A percentile compares a stretch with the other conserved stretches of the same genome.
Conservation (phyloP, 768 basidiomycete genomes). For the Cystobasidium tubakii region DNA sequence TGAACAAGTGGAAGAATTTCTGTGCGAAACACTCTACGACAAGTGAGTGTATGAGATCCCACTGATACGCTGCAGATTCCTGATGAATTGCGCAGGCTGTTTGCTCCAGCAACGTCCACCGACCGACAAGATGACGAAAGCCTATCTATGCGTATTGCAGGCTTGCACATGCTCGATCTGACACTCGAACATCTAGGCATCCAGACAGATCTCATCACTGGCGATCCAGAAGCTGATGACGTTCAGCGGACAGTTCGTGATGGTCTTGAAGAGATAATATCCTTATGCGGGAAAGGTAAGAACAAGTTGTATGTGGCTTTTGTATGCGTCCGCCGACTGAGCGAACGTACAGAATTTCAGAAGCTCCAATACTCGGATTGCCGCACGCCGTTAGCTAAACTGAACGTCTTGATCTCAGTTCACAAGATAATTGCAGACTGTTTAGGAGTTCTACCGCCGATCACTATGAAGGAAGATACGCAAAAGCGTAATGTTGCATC, state of each 20-base stretch:
- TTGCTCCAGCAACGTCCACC: conserved; percentile 65
- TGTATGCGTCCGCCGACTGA: not conserved
- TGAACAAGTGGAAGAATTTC: conserved; percentile 65
- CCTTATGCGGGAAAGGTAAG: conserved; percentile 71
- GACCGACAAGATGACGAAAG: conserved; percentile 86
- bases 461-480: conserved; percentile 42
- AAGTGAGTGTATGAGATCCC: conserved; percentile 53
- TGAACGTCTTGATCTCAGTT: conserved; percentile 68
- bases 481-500: not conserved
- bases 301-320: conserved; percentile 13
- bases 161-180: conserved; percentile 83
- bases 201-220: conserved; percentile 56
- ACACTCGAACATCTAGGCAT: conserved; percentile 83
- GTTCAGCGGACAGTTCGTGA: conserved; percentile 48
- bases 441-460: conserved; percentile 43
- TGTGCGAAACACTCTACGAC: conserved; percentile 76
- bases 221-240: conserved; percentile 50
- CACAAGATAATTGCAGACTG: conserved; percentile 66
- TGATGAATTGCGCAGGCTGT: conserved; percentile 57
- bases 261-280: conserved; percentile 61
- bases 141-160: conserved; percentile 78
- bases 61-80: not conserved
- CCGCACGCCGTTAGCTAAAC: conserved; percentile 69
- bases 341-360: conserved; percentile 54
- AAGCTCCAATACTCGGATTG: conserved; percentile 54